Evolutionary conservation across 306 rosid genomes (phyloP).

Genomic region (Begonia loranthoides): DNA sequence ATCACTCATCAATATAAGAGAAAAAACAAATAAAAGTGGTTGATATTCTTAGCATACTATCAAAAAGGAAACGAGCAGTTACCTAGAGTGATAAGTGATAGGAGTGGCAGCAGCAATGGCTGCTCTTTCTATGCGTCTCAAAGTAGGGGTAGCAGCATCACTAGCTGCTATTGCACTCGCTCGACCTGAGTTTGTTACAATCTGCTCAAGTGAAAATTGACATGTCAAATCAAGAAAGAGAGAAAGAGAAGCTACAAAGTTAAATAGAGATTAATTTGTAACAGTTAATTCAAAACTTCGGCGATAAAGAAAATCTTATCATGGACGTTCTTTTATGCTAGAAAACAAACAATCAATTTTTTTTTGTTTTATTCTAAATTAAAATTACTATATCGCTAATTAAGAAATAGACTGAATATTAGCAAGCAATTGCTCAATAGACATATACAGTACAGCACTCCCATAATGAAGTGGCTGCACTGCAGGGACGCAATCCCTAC

Average conservation of each 20-base stretch:
- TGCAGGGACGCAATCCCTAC: no score
- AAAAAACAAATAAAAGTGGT: constrained; percentile 1
- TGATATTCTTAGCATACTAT: constrained; percentile 3
- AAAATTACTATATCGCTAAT: no score
- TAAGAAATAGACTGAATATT: no score
- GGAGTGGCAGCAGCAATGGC: constrained; percentile 99
- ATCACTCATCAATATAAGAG: constrained; percentile 8
- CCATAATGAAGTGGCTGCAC: no score
- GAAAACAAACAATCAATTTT: no score
- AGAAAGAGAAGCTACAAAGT: no score
- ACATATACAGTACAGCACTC: neutral
- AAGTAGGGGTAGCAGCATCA: constrained; percentile 97
- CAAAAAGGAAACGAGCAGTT: constrained; percentile 10
- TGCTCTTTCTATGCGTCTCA: constrained; percentile 98
- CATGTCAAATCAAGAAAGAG: no score
- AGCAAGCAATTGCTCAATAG: neutral
- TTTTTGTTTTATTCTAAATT: no score
- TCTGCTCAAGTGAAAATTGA: constrained; percentile 25
- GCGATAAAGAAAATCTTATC: no score
- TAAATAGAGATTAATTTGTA: no score
- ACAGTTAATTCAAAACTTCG: no score
- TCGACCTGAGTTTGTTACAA: constrained; percentile 95
- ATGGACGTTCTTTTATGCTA: no score
- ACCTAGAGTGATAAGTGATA: constrained; percentile 91
- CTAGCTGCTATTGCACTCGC: constrained; percentile 94